phyloP scores from a whole-genome alignment of 306 rosid species.

The Castanea crenata region DNA sequence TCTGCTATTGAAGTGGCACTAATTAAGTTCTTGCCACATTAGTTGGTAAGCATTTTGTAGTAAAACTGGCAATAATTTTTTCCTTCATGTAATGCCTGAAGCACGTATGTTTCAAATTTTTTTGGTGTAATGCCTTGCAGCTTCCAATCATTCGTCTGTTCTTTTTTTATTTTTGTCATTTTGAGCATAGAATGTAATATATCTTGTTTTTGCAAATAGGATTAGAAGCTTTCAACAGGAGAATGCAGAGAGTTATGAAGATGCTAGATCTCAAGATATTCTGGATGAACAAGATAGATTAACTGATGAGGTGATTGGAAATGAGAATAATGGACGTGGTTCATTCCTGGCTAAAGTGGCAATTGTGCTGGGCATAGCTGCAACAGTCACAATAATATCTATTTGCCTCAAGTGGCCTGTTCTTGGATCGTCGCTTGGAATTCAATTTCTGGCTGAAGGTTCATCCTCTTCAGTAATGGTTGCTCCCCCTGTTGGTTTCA shows the following conservation, averaged over 20 bases:
- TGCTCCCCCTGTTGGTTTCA: slow-evolving; percentile 39
- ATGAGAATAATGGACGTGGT: slow-evolving; percentile 11
- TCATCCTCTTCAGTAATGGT: slow-evolving; percentile 42
- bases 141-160: not conserved
- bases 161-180: not conserved
- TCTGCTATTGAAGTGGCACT: too few relatives aligned
- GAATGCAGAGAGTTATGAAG: slow-evolving; percentile 30
- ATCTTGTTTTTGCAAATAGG: slow-evolving; percentile 24
- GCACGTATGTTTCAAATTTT: too few relatives aligned
- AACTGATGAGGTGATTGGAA: slow-evolving; percentile 23
- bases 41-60: too few relatives aligned
- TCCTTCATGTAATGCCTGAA: too few relatives aligned
- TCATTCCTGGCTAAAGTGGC: slow-evolving; percentile 47
- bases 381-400: slow-evolving; percentile 44
- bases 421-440: slow-evolving; percentile 41
- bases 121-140: too few relatives aligned
- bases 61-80: too few relatives aligned
- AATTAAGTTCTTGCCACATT: too few relatives aligned
- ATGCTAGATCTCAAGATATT: slow-evolving; percentile 23
- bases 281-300: slow-evolving; percentile 21
- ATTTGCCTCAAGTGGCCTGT: slow-evolving; percentile 30
- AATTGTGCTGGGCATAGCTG: slow-evolving; percentile 54
- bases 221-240: slow-evolving; percentile 41
- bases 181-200: not conserved
- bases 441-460: slow-evolving; percentile 45